Percentiles rank a stretch among this genome's conserved stretches.
Evolutionary conservation across 2,329 filamentous ascomycete species (phyloP).

Genomic region (Fusarium tanahbumbuense): DNA sequence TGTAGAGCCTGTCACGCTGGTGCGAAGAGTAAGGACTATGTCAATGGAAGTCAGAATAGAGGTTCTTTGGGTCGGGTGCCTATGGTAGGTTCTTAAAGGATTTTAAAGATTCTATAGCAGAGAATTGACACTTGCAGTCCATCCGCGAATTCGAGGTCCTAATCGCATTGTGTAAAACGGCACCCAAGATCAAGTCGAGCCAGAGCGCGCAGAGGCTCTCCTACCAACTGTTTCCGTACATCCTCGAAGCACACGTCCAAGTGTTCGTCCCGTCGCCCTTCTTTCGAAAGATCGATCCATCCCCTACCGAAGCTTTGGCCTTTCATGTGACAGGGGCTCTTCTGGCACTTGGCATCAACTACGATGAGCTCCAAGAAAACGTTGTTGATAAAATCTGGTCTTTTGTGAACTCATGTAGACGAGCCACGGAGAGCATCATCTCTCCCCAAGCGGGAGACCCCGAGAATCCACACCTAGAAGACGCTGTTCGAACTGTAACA

Average conservation of each 20-base stretch:
- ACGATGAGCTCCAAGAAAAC: slow-evolving; percentile 73
- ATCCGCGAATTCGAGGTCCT: slow-evolving; percentile 93
- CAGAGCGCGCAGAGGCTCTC: slow-evolving; percentile 82
- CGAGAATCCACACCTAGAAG: slow-evolving; percentile 70
- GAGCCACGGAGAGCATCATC: slow-evolving; percentile 67
- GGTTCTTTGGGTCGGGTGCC: slow-evolving; percentile 65
- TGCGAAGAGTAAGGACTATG: slow-evolving; percentile 56
- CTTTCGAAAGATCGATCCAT: slow-evolving; percentile 84
- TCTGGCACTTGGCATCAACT: slow-evolving; percentile 81
- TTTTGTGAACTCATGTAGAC: slow-evolving; percentile 78
- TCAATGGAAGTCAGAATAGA: slow-evolving; percentile 62
- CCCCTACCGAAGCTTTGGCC: slow-evolving; percentile 86
- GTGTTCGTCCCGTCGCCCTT: slow-evolving; percentile 82
- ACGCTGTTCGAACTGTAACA: slow-evolving; percentile 76
- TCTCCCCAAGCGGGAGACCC: slow-evolving; percentile 66
- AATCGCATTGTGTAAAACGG: slow-evolving; percentile 89
- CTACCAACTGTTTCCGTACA: slow-evolving; percentile 83
- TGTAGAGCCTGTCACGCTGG: slow-evolving; percentile 67
- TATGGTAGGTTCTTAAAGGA: slow-evolving; percentile 63
- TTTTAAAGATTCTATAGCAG: not conserved
- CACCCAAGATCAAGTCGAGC: slow-evolving; percentile 75
- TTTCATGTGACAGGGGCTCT: slow-evolving; percentile 83
- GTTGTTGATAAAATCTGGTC: slow-evolving; percentile 74
- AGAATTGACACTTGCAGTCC: slow-evolving; percentile 64
- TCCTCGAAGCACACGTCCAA: slow-evolving; percentile 86